Evolutionary conservation across 257 asterid genomes (phyloP), one percentile per base, ranked within the genome.

Genomic region (Penstemon davidsonii): DNA sequence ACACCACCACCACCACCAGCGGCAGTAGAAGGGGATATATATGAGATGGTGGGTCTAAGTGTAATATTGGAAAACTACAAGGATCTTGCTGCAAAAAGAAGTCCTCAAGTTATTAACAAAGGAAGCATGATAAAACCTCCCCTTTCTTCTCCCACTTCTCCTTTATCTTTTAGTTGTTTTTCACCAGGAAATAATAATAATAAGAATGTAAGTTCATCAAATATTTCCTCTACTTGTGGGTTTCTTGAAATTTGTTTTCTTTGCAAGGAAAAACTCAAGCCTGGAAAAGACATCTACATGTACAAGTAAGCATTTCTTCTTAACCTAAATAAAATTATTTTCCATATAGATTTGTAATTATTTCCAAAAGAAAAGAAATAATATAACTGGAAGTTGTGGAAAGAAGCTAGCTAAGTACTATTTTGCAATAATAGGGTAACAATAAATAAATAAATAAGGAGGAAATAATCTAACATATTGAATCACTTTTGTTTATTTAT

Each of bases 11-110:
- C 57, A 19, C 62, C 78, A 40, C 73, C 68, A 6, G 64, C 55
- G 37, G 60, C 37, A 4, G 13, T 6, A 25, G 55, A 73, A 60
- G 39, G 72, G 72, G 56, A 18, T 67, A 83, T 82, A 18, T 67
- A 83, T 82, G 88, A 81, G 80, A 86, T 89, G 97, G 97, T 89
- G 76, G 98, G 98, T 7, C 89, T 92, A 19, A 92, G 97, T 71
- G 88, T 92, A 60, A 84, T 92, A 61, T 81, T 92, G 7, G 98
- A 89, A 72, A 82, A 73, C 36, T 64, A 46, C 65, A 71, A 53
- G 64, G 86, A 79, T 42, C 74, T 65, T 5, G 59, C 60, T 5
- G 74, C 71, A 6, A 67, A 70, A 5, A 67, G 69, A 60, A 66
- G 73, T 51, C 81, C 84, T 39, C 87, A 86, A 53, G 84, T 90